Evolutionary conservation across 2,329 filamentous ascomycete species (phyloP).

Genomic region (Colletotrichum sojae): DNA sequence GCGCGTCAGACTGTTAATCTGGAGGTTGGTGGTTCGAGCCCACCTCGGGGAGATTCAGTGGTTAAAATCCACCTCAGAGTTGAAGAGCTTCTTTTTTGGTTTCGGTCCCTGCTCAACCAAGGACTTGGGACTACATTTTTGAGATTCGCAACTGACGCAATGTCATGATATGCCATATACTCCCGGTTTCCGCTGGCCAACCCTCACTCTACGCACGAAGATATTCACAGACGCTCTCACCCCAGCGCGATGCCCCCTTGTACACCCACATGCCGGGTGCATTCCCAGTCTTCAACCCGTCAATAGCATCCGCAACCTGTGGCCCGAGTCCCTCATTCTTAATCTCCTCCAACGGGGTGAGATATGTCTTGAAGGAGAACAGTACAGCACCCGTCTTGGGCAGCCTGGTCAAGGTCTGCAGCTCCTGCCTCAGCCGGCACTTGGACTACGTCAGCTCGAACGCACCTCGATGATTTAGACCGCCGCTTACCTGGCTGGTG

Average conservation of each 20-base stretch:
- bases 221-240: slow-evolving; percentile 61
- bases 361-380: slow-evolving; percentile 71
- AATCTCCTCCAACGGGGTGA: slow-evolving; percentile 64
- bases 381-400: slow-evolving; percentile 62
- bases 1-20: slow-evolving; percentile 34
- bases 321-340: slow-evolving; percentile 63
- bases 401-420: slow-evolving; percentile 66
- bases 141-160: no score
- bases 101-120: no score
- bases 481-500: slow-evolving; percentile 50
- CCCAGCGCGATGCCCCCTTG: slow-evolving; percentile 65
- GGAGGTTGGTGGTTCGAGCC: slow-evolving; percentile 32
- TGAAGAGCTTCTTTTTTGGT: slow-evolving; percentile 3
- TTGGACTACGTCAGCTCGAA: slow-evolving; percentile 43
- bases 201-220: slow-evolving; percentile 50
- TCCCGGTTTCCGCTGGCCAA: no score
- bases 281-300: slow-evolving; percentile 65
- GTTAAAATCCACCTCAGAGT: slow-evolving; percentile 1
- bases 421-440: slow-evolving; percentile 60
- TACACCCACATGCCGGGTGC: slow-evolving; percentile 68
- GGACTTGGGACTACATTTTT: background rate
- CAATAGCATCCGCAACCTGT: slow-evolving; percentile 65
- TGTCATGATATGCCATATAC: no score
- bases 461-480: background rate
- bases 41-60: slow-evolving; percentile 21